A percentile compares a stretch with the other conserved stretches of the same genome.
Evolutionary conservation across 768 basidiomycete genomes (phyloP).

Genomic region (Suillus ampliporus): DNA sequence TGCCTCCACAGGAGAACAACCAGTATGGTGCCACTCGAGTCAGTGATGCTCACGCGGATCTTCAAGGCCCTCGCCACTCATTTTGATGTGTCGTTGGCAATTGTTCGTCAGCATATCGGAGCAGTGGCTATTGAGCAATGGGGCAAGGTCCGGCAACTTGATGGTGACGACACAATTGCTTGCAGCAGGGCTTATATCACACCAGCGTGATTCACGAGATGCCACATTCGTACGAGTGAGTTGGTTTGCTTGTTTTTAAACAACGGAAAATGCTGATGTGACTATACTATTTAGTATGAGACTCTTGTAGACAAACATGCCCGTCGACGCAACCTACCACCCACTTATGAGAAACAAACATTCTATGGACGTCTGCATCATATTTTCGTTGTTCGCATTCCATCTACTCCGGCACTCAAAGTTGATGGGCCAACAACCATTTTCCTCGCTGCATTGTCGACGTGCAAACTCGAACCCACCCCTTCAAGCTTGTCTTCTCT

Average conservation of each 20-base stretch:
- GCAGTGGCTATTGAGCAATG: constrained; percentile 1
- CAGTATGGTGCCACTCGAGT: not conserved
- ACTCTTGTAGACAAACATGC: constrained; percentile 6
- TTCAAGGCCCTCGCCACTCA: not conserved
- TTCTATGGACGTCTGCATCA: not conserved
- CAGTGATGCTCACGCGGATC: not conserved
- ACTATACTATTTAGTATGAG: not conserved
- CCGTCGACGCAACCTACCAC: not conserved
- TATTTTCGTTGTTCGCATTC: constrained; percentile 3
- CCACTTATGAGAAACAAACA: too few species aligned
- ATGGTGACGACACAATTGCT: constrained; percentile 4
- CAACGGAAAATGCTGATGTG: not conserved
- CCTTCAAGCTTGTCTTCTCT: constrained; percentile 3
- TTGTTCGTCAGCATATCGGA: not conserved
- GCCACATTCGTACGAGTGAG: constrained; percentile 1
- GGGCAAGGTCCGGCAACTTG: constrained; percentile 3
- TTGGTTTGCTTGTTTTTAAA: not conserved
- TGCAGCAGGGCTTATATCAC: not conserved
- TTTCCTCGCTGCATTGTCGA: constrained; percentile 1
- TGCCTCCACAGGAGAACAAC: not conserved
- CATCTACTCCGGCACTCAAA: not conserved
- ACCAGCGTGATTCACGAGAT: not conserved
- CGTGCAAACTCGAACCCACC: not conserved
- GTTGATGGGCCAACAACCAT: not conserved
- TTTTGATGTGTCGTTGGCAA: constrained; percentile 2